These are phyloP conservation scores for Knufia petricola DNA, from an alignment of 2,329 filamentous ascomycete genomes.

Conservation along the genomic window DNA sequence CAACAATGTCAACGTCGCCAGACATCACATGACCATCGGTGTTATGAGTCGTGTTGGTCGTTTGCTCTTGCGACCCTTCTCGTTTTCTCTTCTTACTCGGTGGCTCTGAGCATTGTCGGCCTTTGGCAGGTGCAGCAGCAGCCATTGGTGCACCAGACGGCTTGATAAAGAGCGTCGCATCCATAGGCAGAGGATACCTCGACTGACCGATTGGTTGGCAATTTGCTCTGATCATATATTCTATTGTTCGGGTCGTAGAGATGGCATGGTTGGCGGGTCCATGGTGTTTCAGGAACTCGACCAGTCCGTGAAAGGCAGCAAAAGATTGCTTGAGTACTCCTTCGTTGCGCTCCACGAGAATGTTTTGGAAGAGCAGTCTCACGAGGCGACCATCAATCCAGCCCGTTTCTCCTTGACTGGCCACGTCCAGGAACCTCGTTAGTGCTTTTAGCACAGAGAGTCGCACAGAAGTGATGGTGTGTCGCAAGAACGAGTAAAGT, in stretches of 20 bases:
- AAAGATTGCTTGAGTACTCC: constrained; percentile 72
- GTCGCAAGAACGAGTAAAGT: constrained; percentile 88
- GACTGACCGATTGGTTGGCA: constrained; percentile 88
- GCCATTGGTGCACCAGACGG: constrained; percentile 82
- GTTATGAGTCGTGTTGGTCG: constrained; percentile 67
- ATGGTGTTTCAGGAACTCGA: constrained; percentile 41
- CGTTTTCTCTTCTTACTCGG: constrained; percentile 65
- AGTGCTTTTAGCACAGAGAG: constrained; percentile 87
- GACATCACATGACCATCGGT: constrained; percentile 97
- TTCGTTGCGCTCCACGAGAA: constrained; percentile 83
- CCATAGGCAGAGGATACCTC: constrained; percentile 85
- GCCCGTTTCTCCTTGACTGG: constrained; percentile 66
- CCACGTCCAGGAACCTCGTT: constrained; percentile 82
- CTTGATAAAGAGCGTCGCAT: constrained; percentile 77
- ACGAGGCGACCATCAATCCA: constrained; percentile 90
- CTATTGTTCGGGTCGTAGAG: constrained; percentile 66
- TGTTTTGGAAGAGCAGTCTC: constrained; percentile 85
- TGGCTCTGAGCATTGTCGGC: constrained; percentile 33
- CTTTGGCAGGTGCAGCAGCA: constrained; percentile 30
- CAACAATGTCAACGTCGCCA: constrained; percentile 89
- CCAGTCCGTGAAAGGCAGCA: constrained; percentile 67
- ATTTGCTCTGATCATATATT: constrained; percentile 72
- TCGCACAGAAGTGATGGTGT: constrained; percentile 93
- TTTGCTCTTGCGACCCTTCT: constrained; percentile 68
- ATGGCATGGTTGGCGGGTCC: constrained; percentile 52